Percentiles rank a stretch among this genome's conserved stretches.
These are phyloP conservation scores for Hanseniaspora sp. DNA, from an alignment of 1,139 yeast genomes.

Conservation along the genomic window DNA sequence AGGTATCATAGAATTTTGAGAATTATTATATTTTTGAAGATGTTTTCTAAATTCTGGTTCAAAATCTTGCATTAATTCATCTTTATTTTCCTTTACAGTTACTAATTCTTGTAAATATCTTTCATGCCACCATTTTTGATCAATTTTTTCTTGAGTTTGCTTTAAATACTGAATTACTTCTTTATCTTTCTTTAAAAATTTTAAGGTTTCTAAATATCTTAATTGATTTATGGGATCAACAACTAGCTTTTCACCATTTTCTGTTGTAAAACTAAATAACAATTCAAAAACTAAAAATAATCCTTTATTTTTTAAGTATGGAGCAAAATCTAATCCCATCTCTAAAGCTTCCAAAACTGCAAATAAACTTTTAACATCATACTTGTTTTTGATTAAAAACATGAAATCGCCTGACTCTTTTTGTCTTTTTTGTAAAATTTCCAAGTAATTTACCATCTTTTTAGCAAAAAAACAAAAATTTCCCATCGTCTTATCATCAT, in stretches of 20 bases:
- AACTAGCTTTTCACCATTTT: slow-evolving; percentile 21
- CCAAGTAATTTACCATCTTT: slow-evolving; percentile 20
- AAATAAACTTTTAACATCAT: slow-evolving; percentile 24
- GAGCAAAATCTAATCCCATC: background rate
- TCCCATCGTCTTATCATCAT: slow-evolving; percentile 10
- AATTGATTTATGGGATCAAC: slow-evolving; percentile 31
- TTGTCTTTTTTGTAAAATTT: slow-evolving; percentile 19
- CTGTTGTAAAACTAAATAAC: slow-evolving; percentile 20
- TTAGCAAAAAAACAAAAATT: slow-evolving; percentile 17
- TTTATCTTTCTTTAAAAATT: slow-evolving; percentile 24
- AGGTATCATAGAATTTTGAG: background rate
- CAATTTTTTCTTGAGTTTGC: slow-evolving; percentile 23
- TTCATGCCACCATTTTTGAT: slow-evolving; percentile 31
- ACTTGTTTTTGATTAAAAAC: slow-evolving; percentile 22
- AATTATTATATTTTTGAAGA: slow-evolving; percentile 25
- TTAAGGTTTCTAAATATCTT: slow-evolving; percentile 28
- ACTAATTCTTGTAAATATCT: background rate
- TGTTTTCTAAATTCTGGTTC: slow-evolving; percentile 18
- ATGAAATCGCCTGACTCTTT: slow-evolving; percentile 16
- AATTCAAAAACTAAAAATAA: slow-evolving; percentile 24
- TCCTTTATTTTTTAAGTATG: slow-evolving; percentile 20
- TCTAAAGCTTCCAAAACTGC: slow-evolving; percentile 17
- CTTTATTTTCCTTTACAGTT: background rate
- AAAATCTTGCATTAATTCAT: background rate
- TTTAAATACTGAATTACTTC: slow-evolving; percentile 27